Base-by-base conservation (phyloP, 768 basidiomycete species). In the Pleurotus pulmonarius region DNA sequence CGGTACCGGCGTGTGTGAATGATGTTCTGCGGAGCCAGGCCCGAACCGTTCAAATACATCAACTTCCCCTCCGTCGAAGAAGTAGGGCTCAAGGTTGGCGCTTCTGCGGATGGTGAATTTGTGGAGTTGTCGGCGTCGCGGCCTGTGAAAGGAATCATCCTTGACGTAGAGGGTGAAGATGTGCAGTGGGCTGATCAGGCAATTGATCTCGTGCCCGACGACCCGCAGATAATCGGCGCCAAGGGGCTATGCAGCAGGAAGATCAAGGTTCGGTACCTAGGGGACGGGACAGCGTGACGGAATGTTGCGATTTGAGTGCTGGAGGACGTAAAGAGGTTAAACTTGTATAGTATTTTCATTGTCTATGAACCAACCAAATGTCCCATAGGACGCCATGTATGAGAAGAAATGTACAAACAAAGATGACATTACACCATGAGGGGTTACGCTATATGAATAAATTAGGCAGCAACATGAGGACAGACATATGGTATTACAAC, bases 41-140 rank as follows among this genome's bases (percentile, higher is more conserved):
- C 94, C 11, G 92, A 95, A 69, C 94, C 94, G 15, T 97, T 88
- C 79, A 97, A 97, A 71, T 95, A 84, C 71, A 85, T 97, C 69
- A 73, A 81, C 54, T 95, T 94, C 78, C 92, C 93, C 34, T 64
- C 81, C 9, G 68, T 77, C 26, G 69, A 76, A 55, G 80, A 82
- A 52, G 67, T 89, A 49, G 84, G 82, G 11, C 77, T 97, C 54
- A 71, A 75, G 55, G 77, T 86, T 59, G 70, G 64, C 8, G 74
- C 82, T 5, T 70, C 67, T 34, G 55, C 67, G 11, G 83, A 88
- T 58, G 85, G 85, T 15, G 83, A 86, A 67, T 78, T 77, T 39
- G 75, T 91, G 48, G 70, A 67, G 52, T 73, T 91, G 18, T 78
- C 83, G 26, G 69, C 81, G 38, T 66, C 75, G 61, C 80, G 80